Conservation (phyloP, 2,329 filamentous ascomycete species). For the Alternaria brassicicola region DNA sequence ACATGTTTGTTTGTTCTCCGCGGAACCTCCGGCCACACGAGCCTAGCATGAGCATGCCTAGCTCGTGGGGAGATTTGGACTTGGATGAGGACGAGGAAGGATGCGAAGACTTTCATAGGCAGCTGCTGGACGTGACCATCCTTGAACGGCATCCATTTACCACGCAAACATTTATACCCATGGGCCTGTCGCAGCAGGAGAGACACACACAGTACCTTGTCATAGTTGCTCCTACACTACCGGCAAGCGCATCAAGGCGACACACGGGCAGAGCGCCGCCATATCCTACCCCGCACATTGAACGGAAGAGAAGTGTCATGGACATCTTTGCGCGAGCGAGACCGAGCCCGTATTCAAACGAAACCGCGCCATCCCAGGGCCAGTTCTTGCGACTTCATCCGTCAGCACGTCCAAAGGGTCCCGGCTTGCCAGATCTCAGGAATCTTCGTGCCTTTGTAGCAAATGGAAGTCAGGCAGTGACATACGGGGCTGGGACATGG, state of each 20-base stretch:
- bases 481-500: conserved; percentile 90
- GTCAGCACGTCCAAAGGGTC: conserved; percentile 51
- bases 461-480: conserved; percentile 79
- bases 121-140: conserved; percentile 69
- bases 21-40: conserved; percentile 58
- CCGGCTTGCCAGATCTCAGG: conserved; percentile 73
- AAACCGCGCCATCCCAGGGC: conserved; percentile 48
- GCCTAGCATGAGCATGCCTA: conserved; percentile 44
- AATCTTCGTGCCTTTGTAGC: conserved; percentile 79
- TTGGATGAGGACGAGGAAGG: conserved; percentile 42
- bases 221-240: conserved; percentile 81
- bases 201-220: conserved; percentile 71
- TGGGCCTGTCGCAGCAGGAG: conserved; percentile 62
- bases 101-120: conserved; percentile 26
- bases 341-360: conserved; percentile 59
- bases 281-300: conserved; percentile 51
- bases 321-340: conserved; percentile 53
- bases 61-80: conserved; percentile 43
- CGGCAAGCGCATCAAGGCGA: conserved; percentile 49
- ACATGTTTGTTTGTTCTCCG: conserved; percentile 86
- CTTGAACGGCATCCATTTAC: conserved; percentile 94
- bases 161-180: conserved; percentile 87
- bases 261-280: conserved; percentile 43
- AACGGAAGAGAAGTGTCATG: conserved; percentile 34
- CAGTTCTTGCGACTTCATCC: conserved; percentile 38